Conservation (phyloP, 2,329 filamentous ascomycete species). For the Pseudogymnoascus destructans region DNA sequence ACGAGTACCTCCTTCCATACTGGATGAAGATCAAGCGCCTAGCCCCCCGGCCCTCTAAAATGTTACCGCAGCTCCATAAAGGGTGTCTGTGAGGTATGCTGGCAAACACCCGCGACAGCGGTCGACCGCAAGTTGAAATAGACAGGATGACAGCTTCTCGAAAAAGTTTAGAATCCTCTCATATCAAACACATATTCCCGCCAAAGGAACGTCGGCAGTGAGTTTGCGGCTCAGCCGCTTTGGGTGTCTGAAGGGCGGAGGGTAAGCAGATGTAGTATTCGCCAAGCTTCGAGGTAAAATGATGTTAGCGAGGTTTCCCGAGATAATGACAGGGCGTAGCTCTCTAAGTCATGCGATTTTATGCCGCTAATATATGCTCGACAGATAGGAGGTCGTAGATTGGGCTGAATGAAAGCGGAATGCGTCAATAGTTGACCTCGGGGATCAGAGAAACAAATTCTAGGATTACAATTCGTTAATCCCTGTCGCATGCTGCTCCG, state of each 20-base stretch:
- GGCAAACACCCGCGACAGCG: slow-evolving; percentile 32
- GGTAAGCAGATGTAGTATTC: slow-evolving; percentile 5
- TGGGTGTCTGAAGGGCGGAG: neutral
- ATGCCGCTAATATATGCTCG: slow-evolving; percentile 6
- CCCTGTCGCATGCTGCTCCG: slow-evolving; percentile 1
- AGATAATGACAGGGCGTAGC: slow-evolving; percentile 2
- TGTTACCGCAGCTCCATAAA: slow-evolving; percentile 31
- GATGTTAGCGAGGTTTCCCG: slow-evolving; percentile 1
- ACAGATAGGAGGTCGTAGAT: neutral
- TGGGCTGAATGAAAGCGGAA: neutral
- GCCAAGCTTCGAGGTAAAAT: slow-evolving; percentile 3
- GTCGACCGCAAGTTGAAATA: slow-evolving; percentile 28
- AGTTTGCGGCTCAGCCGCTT: slow-evolving; percentile 12
- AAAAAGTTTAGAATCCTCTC: slow-evolving; percentile 21
- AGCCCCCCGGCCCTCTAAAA: slow-evolving; percentile 31
- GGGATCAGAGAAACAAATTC: slow-evolving; percentile 8
- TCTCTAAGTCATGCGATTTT: neutral
- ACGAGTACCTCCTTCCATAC: slow-evolving; percentile 16
- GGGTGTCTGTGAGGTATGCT: slow-evolving; percentile 30
- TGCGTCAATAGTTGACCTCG: slow-evolving; percentile 5
- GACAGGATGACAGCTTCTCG: slow-evolving; percentile 32
- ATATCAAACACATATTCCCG: slow-evolving; percentile 26
- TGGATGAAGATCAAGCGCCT: slow-evolving; percentile 16
- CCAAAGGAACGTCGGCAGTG: slow-evolving; percentile 8
- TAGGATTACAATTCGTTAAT: slow-evolving; percentile 5